Conservation (phyloP, 129 eudicot species). For the Tagetes erecta region DNA sequence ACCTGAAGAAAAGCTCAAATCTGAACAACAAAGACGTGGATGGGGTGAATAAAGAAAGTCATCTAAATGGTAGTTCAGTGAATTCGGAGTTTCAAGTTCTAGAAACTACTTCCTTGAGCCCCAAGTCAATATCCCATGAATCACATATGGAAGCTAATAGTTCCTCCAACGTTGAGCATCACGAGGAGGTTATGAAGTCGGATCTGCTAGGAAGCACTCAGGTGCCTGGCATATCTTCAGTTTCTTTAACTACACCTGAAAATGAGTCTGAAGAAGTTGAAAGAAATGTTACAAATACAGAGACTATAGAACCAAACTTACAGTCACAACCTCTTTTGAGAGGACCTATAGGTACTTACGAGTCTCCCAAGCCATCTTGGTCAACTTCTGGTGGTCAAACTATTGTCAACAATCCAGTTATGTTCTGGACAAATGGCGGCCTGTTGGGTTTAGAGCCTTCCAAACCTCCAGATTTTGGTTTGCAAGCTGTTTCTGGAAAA, state of each 20-base stretch:
- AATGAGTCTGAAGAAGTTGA: conserved; percentile 28
- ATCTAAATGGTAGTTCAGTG: conserved; percentile 28
- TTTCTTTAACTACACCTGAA: conserved; percentile 26
- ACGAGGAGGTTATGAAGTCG: conserved; percentile 26
- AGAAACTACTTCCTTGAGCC: conserved; percentile 19
- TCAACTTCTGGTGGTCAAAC: conserved; percentile 45
- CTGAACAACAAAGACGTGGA: conserved; percentile 32
- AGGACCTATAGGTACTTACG: conserved; percentile 35
- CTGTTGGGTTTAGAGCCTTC: conserved; percentile 92
- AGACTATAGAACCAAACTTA: conserved; percentile 25
- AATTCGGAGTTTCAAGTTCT: conserved; percentile 40
- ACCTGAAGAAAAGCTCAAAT: conserved; percentile 35
- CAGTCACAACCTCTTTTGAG: conserved; percentile 24
- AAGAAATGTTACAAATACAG: conserved; percentile 26
- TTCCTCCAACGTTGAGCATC: conserved; percentile 24
- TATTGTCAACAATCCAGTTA: conserved; percentile 38
- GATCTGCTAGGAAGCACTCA: conserved; percentile 20
- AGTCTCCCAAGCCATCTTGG: conserved; percentile 36
- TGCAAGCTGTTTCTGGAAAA: conserved; percentile 32
- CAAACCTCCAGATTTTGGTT: conserved; percentile 80
- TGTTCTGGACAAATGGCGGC: conserved; percentile 93
- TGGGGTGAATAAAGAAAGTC: conserved; percentile 17
- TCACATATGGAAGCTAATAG: conserved; percentile 23
- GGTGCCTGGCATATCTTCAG: conserved; percentile 24
- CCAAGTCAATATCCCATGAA: conserved; percentile 24